Evolutionary conservation across 2,329 filamentous ascomycete species (phyloP).

Genomic region (Ascochyta clinopodiicola): DNA sequence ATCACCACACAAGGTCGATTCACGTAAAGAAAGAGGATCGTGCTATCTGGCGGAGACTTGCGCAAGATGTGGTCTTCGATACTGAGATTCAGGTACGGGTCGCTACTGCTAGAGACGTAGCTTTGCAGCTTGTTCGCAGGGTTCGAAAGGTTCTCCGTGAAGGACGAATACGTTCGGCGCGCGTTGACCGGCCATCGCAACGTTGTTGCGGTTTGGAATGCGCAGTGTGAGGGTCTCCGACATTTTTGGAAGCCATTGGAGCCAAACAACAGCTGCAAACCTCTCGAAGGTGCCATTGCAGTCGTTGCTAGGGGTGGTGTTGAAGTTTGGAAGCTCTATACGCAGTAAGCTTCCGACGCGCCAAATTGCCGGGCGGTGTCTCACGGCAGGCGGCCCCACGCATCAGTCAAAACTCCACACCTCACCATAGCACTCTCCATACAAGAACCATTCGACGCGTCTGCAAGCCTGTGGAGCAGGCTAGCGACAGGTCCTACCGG

Average conservation of each 20-base stretch:
- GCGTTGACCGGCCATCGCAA: not conserved
- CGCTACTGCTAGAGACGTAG: constrained; percentile 60
- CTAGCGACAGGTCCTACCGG: not conserved
- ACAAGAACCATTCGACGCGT: not conserved
- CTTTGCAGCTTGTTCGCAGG: constrained; percentile 50
- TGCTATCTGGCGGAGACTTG: constrained; percentile 73
- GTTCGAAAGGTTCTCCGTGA: constrained; percentile 39
- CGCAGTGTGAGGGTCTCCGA: not conserved
- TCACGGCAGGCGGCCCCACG: constrained; percentile 2
- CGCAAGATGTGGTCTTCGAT: constrained; percentile 91
- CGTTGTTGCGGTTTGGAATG: not conserved
- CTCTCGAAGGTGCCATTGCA: constrained; percentile 31
- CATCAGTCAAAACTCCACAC: constrained; percentile 13
- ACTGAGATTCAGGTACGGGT: constrained; percentile 90
- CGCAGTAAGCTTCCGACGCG: constrained; percentile 10
- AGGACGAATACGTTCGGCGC: constrained; percentile 24
- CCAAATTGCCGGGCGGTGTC: constrained; percentile 17
- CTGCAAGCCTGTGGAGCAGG: not conserved
- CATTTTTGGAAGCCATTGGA: not conserved
- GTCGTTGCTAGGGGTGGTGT: constrained; percentile 3
- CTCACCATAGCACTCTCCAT: not conserved
- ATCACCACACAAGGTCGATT: constrained; percentile 89
- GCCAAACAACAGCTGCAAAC: not conserved
- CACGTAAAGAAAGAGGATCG: constrained; percentile 83
- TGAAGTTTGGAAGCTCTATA: constrained; percentile 9